A percentile compares a stretch with the other conserved stretches of the same genome.
Evolutionary conservation across 2,329 filamentous ascomycete species (phyloP).

Genomic region (Colletotrichum destructivum): DNA sequence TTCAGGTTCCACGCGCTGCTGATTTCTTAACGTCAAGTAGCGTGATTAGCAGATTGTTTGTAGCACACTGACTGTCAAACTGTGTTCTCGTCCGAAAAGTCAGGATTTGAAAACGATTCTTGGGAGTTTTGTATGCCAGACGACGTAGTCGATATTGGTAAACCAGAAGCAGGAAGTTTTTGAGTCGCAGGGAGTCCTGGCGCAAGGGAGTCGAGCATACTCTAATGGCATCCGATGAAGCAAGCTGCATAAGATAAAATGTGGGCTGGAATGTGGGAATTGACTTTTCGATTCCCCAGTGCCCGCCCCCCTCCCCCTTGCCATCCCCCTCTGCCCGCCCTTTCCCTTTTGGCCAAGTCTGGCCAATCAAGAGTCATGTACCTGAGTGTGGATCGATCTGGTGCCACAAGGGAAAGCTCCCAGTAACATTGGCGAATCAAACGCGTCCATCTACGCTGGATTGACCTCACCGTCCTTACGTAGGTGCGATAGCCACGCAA

Average conservation of each 20-base stretch:
- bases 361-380: constrained; percentile 21
- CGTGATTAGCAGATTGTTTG: neutral
- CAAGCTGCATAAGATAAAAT: neutral
- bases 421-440: constrained; percentile 21
- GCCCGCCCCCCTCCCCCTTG: constrained; percentile 1
- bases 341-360: constrained; percentile 29
- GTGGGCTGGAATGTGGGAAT: constrained; percentile 17
- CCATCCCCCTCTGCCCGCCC: constrained; percentile 6
- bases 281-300: constrained; percentile 12
- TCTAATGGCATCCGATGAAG: neutral
- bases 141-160: neutral
- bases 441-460: neutral
- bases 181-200: neutral
- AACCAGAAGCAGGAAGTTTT: neutral
- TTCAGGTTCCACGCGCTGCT: constrained; percentile 7
- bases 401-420: constrained; percentile 11
- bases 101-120: neutral
- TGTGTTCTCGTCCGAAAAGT: neutral
- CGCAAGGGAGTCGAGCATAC: neutral
- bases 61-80: neutral
- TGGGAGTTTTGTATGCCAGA: neutral
- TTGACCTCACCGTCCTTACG: constrained; percentile 33
- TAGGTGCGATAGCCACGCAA: constrained; percentile 10
- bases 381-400: neutral
- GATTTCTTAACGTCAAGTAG: neutral